phyloP scores from a whole-genome alignment of 2,329 filamentous ascomycete species.

The Apiospora hydei region DNA sequence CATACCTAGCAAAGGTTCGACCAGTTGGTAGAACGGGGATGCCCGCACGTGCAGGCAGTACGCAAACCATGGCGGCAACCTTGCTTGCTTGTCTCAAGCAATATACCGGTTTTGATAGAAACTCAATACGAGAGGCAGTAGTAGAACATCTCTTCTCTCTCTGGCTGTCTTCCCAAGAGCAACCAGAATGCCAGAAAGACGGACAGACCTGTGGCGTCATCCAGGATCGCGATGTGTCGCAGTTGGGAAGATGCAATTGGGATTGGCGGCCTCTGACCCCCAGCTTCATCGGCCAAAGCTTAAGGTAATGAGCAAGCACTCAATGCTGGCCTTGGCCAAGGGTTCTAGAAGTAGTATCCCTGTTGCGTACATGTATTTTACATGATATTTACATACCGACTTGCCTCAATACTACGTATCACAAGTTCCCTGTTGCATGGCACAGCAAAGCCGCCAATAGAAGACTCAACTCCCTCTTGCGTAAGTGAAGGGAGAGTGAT shows the following conservation, averaged over 20 bases:
- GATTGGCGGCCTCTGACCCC: conserved; percentile 23
- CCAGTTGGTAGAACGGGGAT: background rate
- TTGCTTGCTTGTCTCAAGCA: conserved; percentile 2
- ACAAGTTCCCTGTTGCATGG: background rate
- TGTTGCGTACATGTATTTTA: background rate
- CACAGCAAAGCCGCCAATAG: background rate
- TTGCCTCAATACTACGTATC: background rate
- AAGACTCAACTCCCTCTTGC: background rate
- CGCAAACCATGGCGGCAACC: background rate
- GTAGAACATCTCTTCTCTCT: background rate
- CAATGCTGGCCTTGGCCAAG: conserved; percentile 26
- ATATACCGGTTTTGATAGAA: conserved; percentile 12
- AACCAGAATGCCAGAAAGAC: background rate
- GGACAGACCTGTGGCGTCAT: conserved; percentile 25
- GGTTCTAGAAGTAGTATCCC: conserved; percentile 15
- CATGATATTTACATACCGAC: background rate
- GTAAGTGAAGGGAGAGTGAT: background rate
- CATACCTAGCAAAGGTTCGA: background rate
- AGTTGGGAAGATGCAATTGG: background rate
- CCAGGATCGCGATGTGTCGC: conserved; percentile 21
- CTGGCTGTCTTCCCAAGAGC: background rate
- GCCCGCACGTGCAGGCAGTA: background rate
- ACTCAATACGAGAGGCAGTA: background rate
- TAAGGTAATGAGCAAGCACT: conserved; percentile 11
- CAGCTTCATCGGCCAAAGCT: conserved; percentile 20